These are phyloP conservation scores for Myriosclerotinia scirpicola DNA, from an alignment of 2,329 filamentous ascomycete species.

Conservation along the genomic window DNA sequence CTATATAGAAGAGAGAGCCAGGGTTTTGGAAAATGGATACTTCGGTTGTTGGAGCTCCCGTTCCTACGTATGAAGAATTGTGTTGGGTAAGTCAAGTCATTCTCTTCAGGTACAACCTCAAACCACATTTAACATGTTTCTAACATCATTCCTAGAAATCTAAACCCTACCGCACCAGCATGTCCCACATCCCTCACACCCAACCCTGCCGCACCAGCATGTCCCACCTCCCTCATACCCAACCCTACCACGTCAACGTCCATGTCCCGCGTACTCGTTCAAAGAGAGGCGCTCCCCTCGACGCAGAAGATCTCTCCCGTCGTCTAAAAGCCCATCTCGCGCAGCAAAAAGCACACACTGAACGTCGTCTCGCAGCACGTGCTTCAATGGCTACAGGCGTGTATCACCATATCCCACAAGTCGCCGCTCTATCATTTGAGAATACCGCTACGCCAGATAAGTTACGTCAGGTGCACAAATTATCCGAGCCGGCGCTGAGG, in stretches of 20 bases:
- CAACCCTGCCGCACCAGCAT: conserved; percentile 32
- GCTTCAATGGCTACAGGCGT: conserved; percentile 28
- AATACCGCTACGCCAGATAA: conserved; percentile 52
- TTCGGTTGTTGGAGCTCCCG: neutral
- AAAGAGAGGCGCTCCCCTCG: conserved; percentile 45
- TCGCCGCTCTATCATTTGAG: conserved; percentile 56
- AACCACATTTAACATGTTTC: neutral
- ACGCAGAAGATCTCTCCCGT: conserved; percentile 55
- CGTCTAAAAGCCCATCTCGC: conserved; percentile 53
- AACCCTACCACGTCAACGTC: neutral
- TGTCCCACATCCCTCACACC: conserved; percentile 34
- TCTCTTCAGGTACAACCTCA: neutral
- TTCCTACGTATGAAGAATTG: conserved; percentile 13
- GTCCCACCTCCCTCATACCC: conserved; percentile 32
- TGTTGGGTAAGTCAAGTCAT: neutral
- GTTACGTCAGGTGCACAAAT: conserved; percentile 46
- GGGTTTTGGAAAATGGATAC: neutral
- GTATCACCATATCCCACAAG: conserved; percentile 54
- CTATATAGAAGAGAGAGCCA: conserved; percentile 2
- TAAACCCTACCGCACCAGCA: conserved; percentile 31
- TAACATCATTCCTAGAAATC: neutral
- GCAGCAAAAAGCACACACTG: conserved; percentile 48
- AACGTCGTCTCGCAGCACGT: conserved; percentile 30
- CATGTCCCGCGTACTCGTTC: conserved; percentile 32
- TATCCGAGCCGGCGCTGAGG: conserved; percentile 48